Conservation (phyloP, 148 eudicot species). For the Rhododendron williamsianum region DNA sequence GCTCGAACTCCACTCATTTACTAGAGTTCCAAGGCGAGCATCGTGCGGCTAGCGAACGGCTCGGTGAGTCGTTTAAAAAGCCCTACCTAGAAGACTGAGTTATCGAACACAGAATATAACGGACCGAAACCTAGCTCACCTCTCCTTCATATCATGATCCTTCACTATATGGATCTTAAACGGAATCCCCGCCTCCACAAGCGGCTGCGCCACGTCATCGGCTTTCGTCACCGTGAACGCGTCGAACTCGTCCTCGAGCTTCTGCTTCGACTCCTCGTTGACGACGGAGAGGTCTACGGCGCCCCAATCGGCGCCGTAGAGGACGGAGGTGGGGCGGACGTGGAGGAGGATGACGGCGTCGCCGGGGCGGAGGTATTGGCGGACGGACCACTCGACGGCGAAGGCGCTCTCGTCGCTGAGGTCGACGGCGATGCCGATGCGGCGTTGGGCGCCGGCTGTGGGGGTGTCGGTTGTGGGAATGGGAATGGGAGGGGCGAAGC, state of each 20-base stretch:
- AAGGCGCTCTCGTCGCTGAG: constrained; percentile 18
- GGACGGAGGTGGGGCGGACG: constrained; percentile 21
- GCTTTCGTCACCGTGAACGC: constrained; percentile 16
- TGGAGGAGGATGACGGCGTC: constrained; percentile 21
- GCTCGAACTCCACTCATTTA: not conserved
- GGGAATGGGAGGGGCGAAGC: constrained; percentile 2
- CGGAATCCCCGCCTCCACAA: constrained; percentile 17
- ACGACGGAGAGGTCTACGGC: constrained; percentile 16
- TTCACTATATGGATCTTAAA: constrained; percentile 22
- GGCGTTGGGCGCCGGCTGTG: constrained; percentile 17
- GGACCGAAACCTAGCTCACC: constrained; percentile 4
- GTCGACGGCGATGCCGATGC: constrained; percentile 22
- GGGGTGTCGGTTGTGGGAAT: constrained; percentile 13
- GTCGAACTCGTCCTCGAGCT: constrained; percentile 20
- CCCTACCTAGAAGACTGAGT: not conserved
- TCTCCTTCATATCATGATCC: constrained; percentile 25
- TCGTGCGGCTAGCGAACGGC: too few species aligned
- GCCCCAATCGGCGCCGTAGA: constrained; percentile 26
- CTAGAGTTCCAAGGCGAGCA: too few species aligned
- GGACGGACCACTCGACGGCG: constrained; percentile 23
- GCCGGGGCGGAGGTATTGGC: constrained; percentile 18
- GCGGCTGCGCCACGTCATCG: constrained; percentile 14
- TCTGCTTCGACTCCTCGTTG: constrained; percentile 13
- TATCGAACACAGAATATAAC: not conserved
- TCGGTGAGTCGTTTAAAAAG: not conserved